Percentiles rank a stretch among this genome's conserved stretches.
Evolutionary conservation across 2,329 filamentous ascomycete genomes (phyloP).

Genomic region (Bipolaris zeicola): DNA sequence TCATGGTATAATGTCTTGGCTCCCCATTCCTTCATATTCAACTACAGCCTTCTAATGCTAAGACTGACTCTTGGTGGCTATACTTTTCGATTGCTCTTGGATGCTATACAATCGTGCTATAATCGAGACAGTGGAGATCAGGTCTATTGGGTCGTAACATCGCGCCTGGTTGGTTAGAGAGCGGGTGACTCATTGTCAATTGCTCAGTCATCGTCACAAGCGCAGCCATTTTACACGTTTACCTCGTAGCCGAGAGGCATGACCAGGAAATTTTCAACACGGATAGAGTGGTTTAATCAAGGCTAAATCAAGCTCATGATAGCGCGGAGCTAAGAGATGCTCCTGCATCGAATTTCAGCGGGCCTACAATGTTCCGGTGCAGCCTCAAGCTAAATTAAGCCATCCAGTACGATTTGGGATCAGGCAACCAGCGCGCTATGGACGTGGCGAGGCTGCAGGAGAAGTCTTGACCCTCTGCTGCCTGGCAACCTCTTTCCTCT

Average conservation of each 20-base stretch:
- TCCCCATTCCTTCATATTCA: background rate
- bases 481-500: constrained; percentile 4
- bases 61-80: background rate
- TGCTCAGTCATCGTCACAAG: background rate
- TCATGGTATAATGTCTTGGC: background rate
- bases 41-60: background rate
- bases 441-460: constrained; percentile 1
- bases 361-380: background rate
- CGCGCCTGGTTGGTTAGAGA: no score
- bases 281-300: background rate
- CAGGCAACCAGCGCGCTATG: constrained; percentile 9
- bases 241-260: background rate
- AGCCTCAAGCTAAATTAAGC: constrained; percentile 10
- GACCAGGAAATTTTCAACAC: background rate
- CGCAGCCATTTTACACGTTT: background rate
- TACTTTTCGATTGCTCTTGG: background rate
- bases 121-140: background rate
- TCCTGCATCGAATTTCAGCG: constrained; percentile 4
- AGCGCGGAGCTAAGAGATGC: background rate
- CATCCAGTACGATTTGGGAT: constrained; percentile 5
- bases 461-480: constrained; percentile 4
- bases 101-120: background rate
- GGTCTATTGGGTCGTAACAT: background rate
- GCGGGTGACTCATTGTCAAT: background rate
- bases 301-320: constrained; percentile 6